Base-by-base conservation (phyloP, 202 grass and related monocot species). In the Saccharum hybrid region DNA sequence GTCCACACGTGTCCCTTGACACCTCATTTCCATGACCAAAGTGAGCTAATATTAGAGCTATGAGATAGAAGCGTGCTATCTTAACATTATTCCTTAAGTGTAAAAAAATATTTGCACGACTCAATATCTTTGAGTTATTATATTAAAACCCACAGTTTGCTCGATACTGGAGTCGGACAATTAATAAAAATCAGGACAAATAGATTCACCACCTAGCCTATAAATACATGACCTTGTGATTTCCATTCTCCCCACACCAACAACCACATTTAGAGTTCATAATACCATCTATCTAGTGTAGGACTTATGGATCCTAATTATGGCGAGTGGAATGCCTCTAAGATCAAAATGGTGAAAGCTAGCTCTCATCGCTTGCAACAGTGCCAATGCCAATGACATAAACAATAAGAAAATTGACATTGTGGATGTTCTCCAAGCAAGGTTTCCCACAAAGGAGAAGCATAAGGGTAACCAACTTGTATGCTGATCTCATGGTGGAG, bases 371-470 rank as follows among this genome's bases (percentile, higher is more conserved):
- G 11, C 21, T 28, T 78, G 5, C 5, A 1, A 78, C 0, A 64
- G 10, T n/a, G 42, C 0, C 54, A 37, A n/a, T 6, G 11, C 15
- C 4, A 30, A 8, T 9, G 66, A 16, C 28, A 77, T 16, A 7
- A 82, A 81, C 38, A 76, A 72, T n/a, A 66, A 79, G 75, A 48
- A 82, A 37, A 13, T 1, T 14, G 5, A 77, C 59, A 73, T 73
- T 6, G 11, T 86, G 5, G 22, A 77, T 11, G 15, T 43, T 40
- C 42, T 89, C 15, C 45, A 22, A 2, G 30, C 15, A 31, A 54
- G 28, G n/a, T n/a, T n/a, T n/a, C n/a, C n/a, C n/a, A n/a, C n/a
- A n/a, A n/a, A n/a, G n/a, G n/a, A n/a, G n/a, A 62, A 30, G 38
- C n/a, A 72, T 2, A 72, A 33, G 3, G 31, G 31, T 33, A 33